phyloP scores from a whole-genome alignment of 495 filamentous ascomycete species.

The Penicillium riverlandense region DNA sequence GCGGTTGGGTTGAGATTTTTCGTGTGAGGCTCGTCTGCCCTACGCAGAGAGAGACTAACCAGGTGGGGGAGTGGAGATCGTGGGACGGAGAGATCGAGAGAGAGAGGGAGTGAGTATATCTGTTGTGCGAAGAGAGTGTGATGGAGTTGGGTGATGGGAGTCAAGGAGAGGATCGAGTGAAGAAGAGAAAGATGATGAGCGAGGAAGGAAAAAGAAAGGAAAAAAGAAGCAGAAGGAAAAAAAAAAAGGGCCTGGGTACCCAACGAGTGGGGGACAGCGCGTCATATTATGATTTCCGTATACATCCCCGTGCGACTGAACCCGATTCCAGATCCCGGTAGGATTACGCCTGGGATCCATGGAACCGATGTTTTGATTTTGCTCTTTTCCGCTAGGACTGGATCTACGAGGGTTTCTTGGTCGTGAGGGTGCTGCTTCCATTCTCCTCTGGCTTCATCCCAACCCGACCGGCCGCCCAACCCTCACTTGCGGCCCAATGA shows the following conservation, averaged over 20 bases:
- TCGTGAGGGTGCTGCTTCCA: too few species aligned
- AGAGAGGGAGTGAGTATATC: too few species aligned
- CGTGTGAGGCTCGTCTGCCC: constrained; percentile 11
- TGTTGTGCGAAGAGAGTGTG: background rate
- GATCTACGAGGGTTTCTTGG: too few species aligned
- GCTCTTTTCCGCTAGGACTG: background rate
- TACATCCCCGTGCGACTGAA: background rate
- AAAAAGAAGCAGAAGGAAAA: constrained; percentile 2
- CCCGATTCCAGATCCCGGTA: too few species aligned
- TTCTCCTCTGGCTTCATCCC: constrained; percentile 1
- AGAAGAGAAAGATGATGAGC: constrained; percentile 5
- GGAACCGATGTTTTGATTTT: background rate
- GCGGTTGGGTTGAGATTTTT: constrained; percentile 10
- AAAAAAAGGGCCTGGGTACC: constrained; percentile 14
- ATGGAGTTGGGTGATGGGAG: background rate
- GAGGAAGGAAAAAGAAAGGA: constrained; percentile 2
- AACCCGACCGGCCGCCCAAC: background rate
- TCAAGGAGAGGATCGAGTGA: background rate
- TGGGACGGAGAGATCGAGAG: too few species aligned
- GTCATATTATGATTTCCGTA: constrained; percentile 4
- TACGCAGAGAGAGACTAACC: constrained; percentile 13
- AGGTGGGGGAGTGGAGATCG: constrained; percentile 15
- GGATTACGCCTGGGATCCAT: background rate
- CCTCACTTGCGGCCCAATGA: constrained; percentile 23
- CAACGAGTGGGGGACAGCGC: constrained; percentile 9